These are phyloP conservation scores for Plasmodium falciparum DNA, from an alignment of 169 alveolate species.

Conservation along the genomic window DNA sequence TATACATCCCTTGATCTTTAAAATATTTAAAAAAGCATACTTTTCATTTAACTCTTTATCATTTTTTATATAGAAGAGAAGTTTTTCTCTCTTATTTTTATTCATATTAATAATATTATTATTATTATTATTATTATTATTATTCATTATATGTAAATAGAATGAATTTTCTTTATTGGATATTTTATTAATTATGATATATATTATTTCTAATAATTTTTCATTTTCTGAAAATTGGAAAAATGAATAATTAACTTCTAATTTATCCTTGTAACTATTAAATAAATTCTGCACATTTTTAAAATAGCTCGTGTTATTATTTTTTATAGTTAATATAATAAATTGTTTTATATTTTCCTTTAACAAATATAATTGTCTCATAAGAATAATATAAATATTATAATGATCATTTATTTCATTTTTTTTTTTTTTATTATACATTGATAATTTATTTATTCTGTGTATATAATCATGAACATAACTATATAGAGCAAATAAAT, in stretches of 20 bases:
- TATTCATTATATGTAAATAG: background rate
- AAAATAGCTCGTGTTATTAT: constrained; percentile 5
- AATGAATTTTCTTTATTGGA: constrained; percentile 32
- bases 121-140: constrained; percentile 1
- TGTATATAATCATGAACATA: constrained; percentile 44
- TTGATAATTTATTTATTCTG: background rate
- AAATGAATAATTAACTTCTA: constrained; percentile 29
- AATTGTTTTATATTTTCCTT: constrained; percentile 23
- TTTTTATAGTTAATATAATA: background rate
- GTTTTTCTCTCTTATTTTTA: constrained; percentile 46
- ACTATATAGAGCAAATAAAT: constrained; percentile 47
- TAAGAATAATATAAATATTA: background rate
- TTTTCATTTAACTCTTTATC: constrained; percentile 10
- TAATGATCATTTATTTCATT: background rate
- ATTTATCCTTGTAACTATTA: background rate
- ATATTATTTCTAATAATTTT: constrained; percentile 29
- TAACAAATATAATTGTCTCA: constrained; percentile 5
- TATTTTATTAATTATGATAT: constrained; percentile 35
- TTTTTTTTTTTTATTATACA: background rate
- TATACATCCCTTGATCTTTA: constrained; percentile 44
- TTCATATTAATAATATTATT: background rate
- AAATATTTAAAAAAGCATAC: constrained; percentile 24
- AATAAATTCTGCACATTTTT: constrained; percentile 1
- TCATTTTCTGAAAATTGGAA: constrained; percentile 38
- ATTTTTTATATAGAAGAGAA: constrained; percentile 30